phyloP scores from a whole-genome alignment of 2,329 filamentous ascomycete species.

The Neofusicoccum cordaticola region DNA sequence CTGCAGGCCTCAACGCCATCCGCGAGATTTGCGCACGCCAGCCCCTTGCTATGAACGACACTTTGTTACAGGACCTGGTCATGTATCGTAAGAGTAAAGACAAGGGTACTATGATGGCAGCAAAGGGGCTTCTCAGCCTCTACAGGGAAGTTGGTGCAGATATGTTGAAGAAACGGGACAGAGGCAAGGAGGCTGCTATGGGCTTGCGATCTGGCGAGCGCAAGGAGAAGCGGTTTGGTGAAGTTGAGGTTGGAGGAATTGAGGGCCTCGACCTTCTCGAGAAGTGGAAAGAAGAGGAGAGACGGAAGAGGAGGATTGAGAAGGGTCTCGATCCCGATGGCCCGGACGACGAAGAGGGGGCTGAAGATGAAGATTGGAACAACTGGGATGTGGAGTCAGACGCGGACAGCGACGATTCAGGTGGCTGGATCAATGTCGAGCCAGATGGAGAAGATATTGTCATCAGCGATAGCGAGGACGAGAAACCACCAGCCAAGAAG shows the following conservation, averaged over 20 bases:
- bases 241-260: slow-evolving; percentile 78
- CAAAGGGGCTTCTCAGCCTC: slow-evolving; percentile 83
- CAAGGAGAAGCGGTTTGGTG: slow-evolving; percentile 76
- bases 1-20: slow-evolving; percentile 90
- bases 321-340: slow-evolving; percentile 63
- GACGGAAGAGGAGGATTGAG: slow-evolving; percentile 67
- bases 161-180: slow-evolving; percentile 82
- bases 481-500: slow-evolving; percentile 64
- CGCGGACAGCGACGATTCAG: slow-evolving; percentile 66
- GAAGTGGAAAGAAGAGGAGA: slow-evolving; percentile 90
- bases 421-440: slow-evolving; percentile 89
- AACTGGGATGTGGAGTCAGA: slow-evolving; percentile 62
- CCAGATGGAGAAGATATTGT: slow-evolving; percentile 75
- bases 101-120: slow-evolving; percentile 98
- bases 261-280: slow-evolving; percentile 89
- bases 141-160: slow-evolving; percentile 91
- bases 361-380: slow-evolving; percentile 58
- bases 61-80: slow-evolving; percentile 90
- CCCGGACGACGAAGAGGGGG: slow-evolving; percentile 59
- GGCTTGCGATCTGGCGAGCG: slow-evolving; percentile 72
- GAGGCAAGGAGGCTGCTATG: slow-evolving; percentile 88
- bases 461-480: slow-evolving; percentile 71
- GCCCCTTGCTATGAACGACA: slow-evolving; percentile 94
- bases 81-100: slow-evolving; percentile 97
- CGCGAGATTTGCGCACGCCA: slow-evolving; percentile 90